A percentile compares a stretch with the other conserved stretches of the same genome.
These are phyloP conservation scores for Beauveria scarabaeidicola DNA, from an alignment of 2,329 filamentous ascomycete genomes.

Conservation along the genomic window DNA sequence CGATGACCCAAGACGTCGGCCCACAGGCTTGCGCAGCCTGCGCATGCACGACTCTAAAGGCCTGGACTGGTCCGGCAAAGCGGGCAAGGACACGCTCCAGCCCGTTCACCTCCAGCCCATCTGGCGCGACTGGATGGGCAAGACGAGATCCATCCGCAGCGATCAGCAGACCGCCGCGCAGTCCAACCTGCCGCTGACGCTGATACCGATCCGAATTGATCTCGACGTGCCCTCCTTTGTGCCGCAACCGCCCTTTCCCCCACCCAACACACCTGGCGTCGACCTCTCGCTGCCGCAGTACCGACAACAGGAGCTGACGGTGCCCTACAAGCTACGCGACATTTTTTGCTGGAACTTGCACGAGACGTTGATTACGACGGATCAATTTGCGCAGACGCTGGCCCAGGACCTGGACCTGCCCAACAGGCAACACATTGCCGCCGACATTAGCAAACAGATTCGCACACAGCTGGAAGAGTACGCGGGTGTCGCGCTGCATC, in stretches of 20 bases:
- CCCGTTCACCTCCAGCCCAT: conserved; percentile 84
- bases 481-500: conserved; percentile 85
- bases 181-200: conserved; percentile 72
- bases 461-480: conserved; percentile 94
- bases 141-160: conserved; percentile 47
- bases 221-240: conserved; percentile 77
- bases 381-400: conserved; percentile 85
- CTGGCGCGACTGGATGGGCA: conserved; percentile 93
- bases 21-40: conserved; percentile 75
- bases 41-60: conserved; percentile 65
- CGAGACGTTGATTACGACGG: conserved; percentile 86
- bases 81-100: conserved; percentile 70
- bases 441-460: conserved; percentile 87
- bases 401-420: conserved; percentile 92
- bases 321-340: conserved; percentile 83
- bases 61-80: conserved; percentile 60
- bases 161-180: conserved; percentile 55
- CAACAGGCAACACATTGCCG: conserved; percentile 57
- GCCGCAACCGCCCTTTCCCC: conserved; percentile 56
- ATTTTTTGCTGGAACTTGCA: conserved; percentile 98
- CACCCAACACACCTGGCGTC: conserved; percentile 51
- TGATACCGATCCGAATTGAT: conserved; percentile 95
- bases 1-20: conserved; percentile 66
- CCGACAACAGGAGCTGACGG: conserved; percentile 67
- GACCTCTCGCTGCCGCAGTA: conserved; percentile 73